These are phyloP conservation scores for Chimonanthus praecox DNA, from an alignment of 164 flowering plant species.

Conservation along the genomic window DNA sequence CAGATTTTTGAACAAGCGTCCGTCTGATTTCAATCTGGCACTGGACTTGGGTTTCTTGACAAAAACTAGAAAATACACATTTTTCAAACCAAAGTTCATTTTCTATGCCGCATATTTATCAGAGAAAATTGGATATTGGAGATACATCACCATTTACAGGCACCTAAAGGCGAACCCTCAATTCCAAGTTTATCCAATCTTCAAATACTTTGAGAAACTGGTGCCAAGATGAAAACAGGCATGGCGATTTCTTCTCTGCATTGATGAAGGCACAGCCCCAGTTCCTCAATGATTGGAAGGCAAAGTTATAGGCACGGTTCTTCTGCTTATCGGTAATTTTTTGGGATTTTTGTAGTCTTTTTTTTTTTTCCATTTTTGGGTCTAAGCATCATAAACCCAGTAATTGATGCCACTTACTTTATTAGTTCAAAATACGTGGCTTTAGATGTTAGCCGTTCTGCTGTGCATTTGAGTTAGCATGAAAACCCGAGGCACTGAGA, in stretches of 20 bases:
- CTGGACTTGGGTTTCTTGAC: conserved; percentile 96
- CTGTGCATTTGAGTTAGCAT: no score
- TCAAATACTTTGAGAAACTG: conserved; percentile 99
- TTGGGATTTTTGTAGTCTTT: not conserved
- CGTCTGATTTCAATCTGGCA: conserved; percentile 94
- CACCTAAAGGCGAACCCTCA: conserved; percentile 90
- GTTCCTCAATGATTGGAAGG: conserved; percentile 97
- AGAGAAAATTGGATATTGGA: conserved; percentile 99
- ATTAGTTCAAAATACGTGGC: no score
- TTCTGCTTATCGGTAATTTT: conserved; percentile 87
- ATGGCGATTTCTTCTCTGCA: conserved; percentile 99
- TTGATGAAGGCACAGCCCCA: conserved; percentile 97
- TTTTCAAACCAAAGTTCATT: conserved; percentile 98
- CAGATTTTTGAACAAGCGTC: conserved; percentile 98
- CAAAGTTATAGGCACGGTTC: conserved; percentile 91
- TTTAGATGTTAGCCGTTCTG: no score
- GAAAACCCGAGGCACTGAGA: no score
- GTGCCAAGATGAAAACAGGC: conserved; percentile 99
- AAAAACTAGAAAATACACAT: conserved; percentile 96
- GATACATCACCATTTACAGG: conserved; percentile 93
- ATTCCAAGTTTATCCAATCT: conserved; percentile 88
- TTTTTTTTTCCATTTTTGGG: no score
- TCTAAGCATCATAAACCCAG: not conserved
- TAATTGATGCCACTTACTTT: no score
- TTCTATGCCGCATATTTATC: conserved; percentile 95